These are phyloP conservation scores for Cladophialophora exuberans DNA, from an alignment of 2,329 filamentous ascomycete genomes.

Conservation along the genomic window DNA sequence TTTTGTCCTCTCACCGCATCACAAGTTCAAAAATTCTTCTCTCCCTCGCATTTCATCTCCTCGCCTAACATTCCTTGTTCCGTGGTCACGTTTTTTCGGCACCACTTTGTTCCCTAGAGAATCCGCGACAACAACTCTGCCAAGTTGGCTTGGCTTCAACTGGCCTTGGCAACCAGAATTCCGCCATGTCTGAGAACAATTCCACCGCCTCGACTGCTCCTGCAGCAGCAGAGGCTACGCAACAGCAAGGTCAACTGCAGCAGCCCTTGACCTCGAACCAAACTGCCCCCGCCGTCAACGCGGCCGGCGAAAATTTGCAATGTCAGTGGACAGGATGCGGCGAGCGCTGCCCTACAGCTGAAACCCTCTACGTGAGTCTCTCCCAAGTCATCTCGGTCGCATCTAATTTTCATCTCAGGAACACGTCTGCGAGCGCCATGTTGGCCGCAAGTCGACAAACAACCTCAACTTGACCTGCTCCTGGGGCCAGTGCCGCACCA, in stretches of 20 bases:
- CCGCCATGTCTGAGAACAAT: conserved; percentile 20
- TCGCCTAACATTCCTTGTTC: conserved; percentile 1
- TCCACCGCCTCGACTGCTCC: conserved; percentile 18
- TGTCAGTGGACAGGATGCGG: conserved; percentile 68
- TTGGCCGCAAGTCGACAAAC: conserved; percentile 98
- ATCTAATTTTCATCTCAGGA: conserved; percentile 61
- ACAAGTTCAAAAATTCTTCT: too few species aligned
- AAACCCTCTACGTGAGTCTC: conserved; percentile 62
- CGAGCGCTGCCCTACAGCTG: conserved; percentile 61
- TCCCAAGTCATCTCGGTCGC: conserved; percentile 21
- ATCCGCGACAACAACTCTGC: too few species aligned
- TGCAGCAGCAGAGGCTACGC: conserved; percentile 26
- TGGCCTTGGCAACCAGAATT: conserved; percentile 11
- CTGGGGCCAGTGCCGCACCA: conserved; percentile 95
- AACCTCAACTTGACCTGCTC: conserved; percentile 97
- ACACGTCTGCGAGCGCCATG: conserved; percentile 96
- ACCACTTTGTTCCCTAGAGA: too few species aligned
- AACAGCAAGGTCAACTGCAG: conserved; percentile 27
- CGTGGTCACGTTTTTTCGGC: too few species aligned
- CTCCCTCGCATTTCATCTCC: conserved; percentile 10
- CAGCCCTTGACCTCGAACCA: conserved; percentile 21
- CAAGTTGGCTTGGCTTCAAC: conserved; percentile 13
- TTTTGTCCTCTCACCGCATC: conserved; percentile 5
- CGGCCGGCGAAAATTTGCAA: conserved; percentile 44
- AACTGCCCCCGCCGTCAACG: conserved; percentile 30